Evolutionary conservation across 1,284 basidiomycete genomes (phyloP).

Genomic region (Irpex sp.): DNA sequence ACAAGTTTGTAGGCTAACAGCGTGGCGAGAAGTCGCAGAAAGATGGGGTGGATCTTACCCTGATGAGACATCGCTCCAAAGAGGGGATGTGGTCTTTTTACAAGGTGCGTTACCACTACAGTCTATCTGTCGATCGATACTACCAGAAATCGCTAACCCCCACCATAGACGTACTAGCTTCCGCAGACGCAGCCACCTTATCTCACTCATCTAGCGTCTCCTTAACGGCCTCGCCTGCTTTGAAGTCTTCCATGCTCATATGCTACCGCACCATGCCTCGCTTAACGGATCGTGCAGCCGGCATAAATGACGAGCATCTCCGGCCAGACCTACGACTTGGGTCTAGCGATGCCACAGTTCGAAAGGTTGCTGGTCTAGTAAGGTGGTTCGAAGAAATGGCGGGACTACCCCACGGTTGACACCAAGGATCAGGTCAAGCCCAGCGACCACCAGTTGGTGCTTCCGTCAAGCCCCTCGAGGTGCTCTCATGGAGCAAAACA

Average conservation of each 20-base stretch:
- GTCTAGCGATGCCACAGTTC: slow-evolving; percentile 58
- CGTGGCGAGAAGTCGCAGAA: slow-evolving; percentile 71
- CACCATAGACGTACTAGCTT: slow-evolving; percentile 1
- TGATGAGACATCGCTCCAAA: slow-evolving; percentile 36
- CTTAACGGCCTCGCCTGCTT: slow-evolving; percentile 58
- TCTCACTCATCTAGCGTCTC: slow-evolving; percentile 28
- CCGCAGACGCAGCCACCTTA: slow-evolving; percentile 30
- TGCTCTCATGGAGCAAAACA: too few relatives aligned
- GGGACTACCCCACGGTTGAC: slow-evolving; percentile 33
- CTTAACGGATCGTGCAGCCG: slow-evolving; percentile 20
- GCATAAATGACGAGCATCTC: slow-evolving; percentile 48
- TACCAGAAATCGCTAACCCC: not conserved
- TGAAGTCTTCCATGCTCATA: slow-evolving; percentile 54
- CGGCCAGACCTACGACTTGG: slow-evolving; percentile 70
- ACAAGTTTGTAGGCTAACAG: slow-evolving; percentile 59
- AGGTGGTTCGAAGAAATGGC: slow-evolving; percentile 66
- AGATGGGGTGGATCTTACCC: slow-evolving; percentile 44
- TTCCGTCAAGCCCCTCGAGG: too few relatives aligned
- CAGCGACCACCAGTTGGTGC: not conserved
- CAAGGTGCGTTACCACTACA: slow-evolving; percentile 45
- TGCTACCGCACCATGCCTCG: slow-evolving; percentile 73
- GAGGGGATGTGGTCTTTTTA: slow-evolving; percentile 64
- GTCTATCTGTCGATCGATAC: not conserved
- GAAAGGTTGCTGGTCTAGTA: slow-evolving; percentile 60
- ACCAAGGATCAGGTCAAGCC: not conserved